A percentile compares a stretch with the other conserved stretches of the same genome.
Evolutionary conservation across 345 rosid genomes (phyloP).

Genomic region (Microthlaspi erraticum): DNA sequence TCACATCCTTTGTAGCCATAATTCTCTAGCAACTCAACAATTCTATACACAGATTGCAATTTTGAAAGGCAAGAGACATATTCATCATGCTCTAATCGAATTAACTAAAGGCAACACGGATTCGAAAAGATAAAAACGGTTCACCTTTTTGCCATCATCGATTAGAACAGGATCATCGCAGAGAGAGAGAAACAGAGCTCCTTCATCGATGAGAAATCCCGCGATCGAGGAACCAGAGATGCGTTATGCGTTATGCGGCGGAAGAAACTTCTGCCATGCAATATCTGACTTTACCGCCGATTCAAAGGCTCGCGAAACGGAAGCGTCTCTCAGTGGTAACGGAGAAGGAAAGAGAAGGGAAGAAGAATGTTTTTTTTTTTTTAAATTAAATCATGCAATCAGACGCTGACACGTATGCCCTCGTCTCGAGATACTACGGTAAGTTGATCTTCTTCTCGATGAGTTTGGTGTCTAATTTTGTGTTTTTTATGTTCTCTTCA

Average conservation of each 20-base stretch:
- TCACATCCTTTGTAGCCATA: neutral
- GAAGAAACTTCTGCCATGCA: slow-evolving; percentile 59
- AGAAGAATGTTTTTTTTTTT: no score
- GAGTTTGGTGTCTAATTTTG: no score
- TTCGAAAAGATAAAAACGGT: no score
- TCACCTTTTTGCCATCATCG: slow-evolving; percentile 55
- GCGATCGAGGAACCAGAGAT: slow-evolving; percentile 18
- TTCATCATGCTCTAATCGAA: neutral
- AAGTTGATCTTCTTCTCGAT: no score
- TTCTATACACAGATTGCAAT: neutral
- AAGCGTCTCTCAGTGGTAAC: no score
- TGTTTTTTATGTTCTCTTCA: no score
- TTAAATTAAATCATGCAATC: no score
- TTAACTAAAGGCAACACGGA: no score
- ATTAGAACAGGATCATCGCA: slow-evolving; percentile 49
- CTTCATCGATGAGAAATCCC: slow-evolving; percentile 45
- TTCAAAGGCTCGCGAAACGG: slow-evolving; percentile 49
- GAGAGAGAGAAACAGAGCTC: slow-evolving; percentile 50
- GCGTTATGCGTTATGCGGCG: slow-evolving; percentile 48
- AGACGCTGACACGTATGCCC: no score
- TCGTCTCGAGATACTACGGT: no score
- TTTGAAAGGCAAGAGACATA: neutral
- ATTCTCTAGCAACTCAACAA: no score
- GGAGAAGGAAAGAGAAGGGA: no score
- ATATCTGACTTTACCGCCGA: slow-evolving; percentile 51